Evolutionary conservation across 768 basidiomycete genomes (phyloP), one percentile per base, ranked within the genome.

Genomic region (Termitomyces sp.): DNA sequence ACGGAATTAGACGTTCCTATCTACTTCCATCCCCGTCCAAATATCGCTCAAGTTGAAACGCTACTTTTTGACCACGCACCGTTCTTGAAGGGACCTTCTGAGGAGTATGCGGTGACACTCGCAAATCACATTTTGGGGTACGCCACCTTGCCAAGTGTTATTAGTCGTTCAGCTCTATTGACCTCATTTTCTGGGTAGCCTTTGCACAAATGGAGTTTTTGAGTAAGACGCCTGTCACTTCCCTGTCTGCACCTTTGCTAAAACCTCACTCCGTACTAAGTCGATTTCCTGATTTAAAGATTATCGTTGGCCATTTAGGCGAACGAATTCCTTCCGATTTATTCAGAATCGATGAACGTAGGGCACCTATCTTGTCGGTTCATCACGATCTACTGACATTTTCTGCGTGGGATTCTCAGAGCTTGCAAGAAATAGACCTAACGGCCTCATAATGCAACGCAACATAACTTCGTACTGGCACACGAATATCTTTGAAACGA

Each of bases 221-320:
- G 73, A 76, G 72, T 74, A 60, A 50, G 63, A 10, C 20, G 5
- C 25, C 12, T 46, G 5, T 6, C 35, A 25, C 25, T 18, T 12
- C n/a, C 4, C n/a, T 36, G 9, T 36, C 18, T 16, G 11, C 20
- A 13, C 20, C 15, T 27, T 7, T 49, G 6, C 43, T 43, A 13
- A 44, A 25, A 45, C n/a, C 23, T 10, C 15, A 16, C 22, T 22
- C 22, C 25, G 12, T 23, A n/a, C n/a, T n/a, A 38, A 77, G 75
- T 56, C 74, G 76, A 2, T 77, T 76, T 52, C 75, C 76, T 0
- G 66, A 69, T 13, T 52, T 73, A 27, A 71, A 72, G 35, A 63
- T 76, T 12, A 75, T 77, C 18, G 71, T 76, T 18, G 76, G 74
- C 1, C 76, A 77, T 61, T 56, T 77, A 22, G 75, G 75, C 7